phyloP scores from a whole-genome alignment of 352 stramenopile species.

The Phytophthora uliginosa region DNA sequence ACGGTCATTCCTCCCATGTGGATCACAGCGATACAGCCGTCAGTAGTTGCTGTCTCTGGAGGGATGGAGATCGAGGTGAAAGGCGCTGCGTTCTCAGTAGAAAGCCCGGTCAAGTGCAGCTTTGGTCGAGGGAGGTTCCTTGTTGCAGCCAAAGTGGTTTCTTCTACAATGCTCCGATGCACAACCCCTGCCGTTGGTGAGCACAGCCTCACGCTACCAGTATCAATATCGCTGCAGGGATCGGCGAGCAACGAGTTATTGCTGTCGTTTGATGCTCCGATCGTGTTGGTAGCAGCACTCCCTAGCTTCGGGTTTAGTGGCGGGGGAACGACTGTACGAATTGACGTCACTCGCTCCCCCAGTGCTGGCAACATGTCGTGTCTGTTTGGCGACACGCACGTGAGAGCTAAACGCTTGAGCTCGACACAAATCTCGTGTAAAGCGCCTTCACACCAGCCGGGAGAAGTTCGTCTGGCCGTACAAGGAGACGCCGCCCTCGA shows the following conservation, averaged over 20 bases:
- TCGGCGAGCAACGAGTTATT: slow-evolving; percentile 45
- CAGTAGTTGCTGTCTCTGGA: slow-evolving; percentile 25
- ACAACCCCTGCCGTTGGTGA: slow-evolving; percentile 19
- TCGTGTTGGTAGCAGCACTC: slow-evolving; percentile 20
- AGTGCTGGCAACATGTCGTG: slow-evolving; percentile 26
- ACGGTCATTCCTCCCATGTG: slow-evolving; percentile 23
- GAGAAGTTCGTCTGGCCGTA: slow-evolving; percentile 25
- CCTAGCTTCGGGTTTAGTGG: slow-evolving; percentile 43
- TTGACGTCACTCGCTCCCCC: slow-evolving; percentile 28
- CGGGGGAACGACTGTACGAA: slow-evolving; percentile 32
- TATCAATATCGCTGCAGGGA: slow-evolving; percentile 25
- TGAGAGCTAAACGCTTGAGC: slow-evolving; percentile 27
- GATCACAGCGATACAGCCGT: slow-evolving; percentile 35
- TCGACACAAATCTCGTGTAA: slow-evolving; percentile 30
- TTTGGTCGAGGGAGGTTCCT: slow-evolving; percentile 36
- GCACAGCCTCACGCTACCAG: slow-evolving; percentile 26
- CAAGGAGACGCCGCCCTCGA: slow-evolving; percentile 13
- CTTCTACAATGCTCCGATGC: slow-evolving; percentile 28
- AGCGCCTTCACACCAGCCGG: slow-evolving; percentile 34
- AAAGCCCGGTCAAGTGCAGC: slow-evolving; percentile 21
- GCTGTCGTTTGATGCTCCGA: slow-evolving; percentile 39
- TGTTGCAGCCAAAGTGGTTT: slow-evolving; percentile 18
- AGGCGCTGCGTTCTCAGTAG: slow-evolving; percentile 29
- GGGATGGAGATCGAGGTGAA: slow-evolving; percentile 34
- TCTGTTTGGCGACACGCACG: slow-evolving; percentile 33